Evolutionary conservation across 2,329 filamentous ascomycete genomes (phyloP).

Genomic region (Xylariaceae sp.): DNA sequence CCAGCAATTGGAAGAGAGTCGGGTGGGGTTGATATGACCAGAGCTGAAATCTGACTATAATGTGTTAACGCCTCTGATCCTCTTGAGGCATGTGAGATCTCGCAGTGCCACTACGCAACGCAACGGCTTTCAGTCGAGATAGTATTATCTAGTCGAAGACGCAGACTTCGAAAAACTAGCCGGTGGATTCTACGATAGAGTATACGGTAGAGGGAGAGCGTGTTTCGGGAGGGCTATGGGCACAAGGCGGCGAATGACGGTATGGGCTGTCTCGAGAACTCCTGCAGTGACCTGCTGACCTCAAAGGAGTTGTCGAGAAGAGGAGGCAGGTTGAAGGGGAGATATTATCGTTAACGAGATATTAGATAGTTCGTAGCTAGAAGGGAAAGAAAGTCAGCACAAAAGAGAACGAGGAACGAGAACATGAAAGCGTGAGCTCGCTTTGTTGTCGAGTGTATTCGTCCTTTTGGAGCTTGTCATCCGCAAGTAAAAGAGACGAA

Average conservation of each 20-base stretch:
- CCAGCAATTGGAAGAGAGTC: neutral
- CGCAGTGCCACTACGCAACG: neutral
- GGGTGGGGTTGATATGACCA: neutral
- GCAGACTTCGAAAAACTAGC: neutral
- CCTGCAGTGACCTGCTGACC: constrained; percentile 81
- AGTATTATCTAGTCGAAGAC: constrained; percentile 7
- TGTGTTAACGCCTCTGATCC: constrained; percentile 1
- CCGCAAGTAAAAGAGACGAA: neutral
- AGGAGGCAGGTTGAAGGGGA: constrained; percentile 28
- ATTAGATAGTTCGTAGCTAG: constrained; percentile 29
- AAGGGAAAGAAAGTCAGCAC: constrained; percentile 7
- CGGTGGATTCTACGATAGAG: neutral
- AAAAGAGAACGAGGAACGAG: neutral
- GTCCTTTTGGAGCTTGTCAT: constrained; percentile 2
- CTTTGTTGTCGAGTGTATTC: neutral
- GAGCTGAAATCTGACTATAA: neutral
- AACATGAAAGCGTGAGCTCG: neutral
- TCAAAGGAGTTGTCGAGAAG: constrained; percentile 57
- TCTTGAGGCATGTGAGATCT: constrained; percentile 2
- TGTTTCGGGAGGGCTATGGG: constrained; percentile 1
- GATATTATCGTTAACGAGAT: constrained; percentile 28
- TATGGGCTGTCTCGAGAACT: constrained; percentile 41
- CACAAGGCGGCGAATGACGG: constrained; percentile 32
- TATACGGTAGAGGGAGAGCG: neutral
- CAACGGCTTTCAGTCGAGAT: neutral